These are phyloP conservation scores for Mycena epipterygia DNA, from an alignment of 768 basidiomycete genomes.

Conservation along the genomic window DNA sequence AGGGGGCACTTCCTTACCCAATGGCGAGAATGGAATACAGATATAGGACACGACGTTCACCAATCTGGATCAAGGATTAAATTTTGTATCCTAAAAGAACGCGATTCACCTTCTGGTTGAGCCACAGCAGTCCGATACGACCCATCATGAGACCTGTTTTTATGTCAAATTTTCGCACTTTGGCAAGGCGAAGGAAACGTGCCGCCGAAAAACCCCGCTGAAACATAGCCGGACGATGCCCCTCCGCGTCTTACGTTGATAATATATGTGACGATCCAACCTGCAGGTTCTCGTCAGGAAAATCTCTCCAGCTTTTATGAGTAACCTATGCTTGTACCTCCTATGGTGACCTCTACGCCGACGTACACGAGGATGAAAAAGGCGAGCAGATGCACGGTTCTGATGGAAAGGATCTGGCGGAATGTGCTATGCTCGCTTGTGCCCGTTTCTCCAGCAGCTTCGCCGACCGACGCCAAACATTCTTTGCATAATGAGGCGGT, in stretches of 20 bases:
- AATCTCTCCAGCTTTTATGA: not conserved
- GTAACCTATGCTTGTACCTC: constrained; percentile 54
- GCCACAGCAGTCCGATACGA: constrained; percentile 69
- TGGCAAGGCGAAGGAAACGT: not conserved
- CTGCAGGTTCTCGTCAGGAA: constrained; percentile 45
- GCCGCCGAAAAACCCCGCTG: constrained; percentile 72
- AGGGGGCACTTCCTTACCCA: constrained; percentile 48
- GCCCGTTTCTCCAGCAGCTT: constrained; percentile 53
- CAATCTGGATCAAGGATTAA: constrained; percentile 51
- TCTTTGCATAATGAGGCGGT: constrained; percentile 51
- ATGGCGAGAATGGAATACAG: constrained; percentile 67
- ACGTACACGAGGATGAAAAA: constrained; percentile 77
- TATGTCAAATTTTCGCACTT: not conserved
- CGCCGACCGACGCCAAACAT: constrained; percentile 67
- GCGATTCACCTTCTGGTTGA: constrained; percentile 61
- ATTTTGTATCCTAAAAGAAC: not conserved
- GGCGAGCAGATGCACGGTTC: constrained; percentile 72
- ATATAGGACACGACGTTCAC: constrained; percentile 67
- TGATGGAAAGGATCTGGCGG: constrained; percentile 65
- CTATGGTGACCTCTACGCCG: constrained; percentile 75
- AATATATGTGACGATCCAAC: constrained; percentile 80
- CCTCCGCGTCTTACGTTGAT: constrained; percentile 60
- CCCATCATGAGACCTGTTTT: constrained; percentile 67
- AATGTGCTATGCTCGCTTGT: constrained; percentile 55
- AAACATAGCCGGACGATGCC: constrained; percentile 66